phyloP scores from a whole-genome alignment of 2,329 filamentous ascomycete species.

The Sporothrix euskadiensis region DNA sequence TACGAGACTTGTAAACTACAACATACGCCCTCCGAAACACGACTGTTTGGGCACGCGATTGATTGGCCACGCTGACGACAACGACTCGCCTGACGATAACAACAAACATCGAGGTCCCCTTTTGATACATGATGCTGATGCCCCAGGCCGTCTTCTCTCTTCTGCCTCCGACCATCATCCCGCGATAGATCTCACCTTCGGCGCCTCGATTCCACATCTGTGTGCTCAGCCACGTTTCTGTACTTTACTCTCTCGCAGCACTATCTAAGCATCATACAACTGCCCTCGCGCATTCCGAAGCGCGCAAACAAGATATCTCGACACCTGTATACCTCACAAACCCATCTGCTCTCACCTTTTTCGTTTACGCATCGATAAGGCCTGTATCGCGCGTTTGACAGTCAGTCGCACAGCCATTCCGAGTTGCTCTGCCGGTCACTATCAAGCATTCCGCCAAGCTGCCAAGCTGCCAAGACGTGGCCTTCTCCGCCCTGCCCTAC shows the following conservation, averaged over 20 bases:
- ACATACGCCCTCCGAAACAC: neutral
- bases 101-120: neutral
- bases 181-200: constrained; percentile 33
- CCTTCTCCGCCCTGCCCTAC: constrained; percentile 27
- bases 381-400: neutral
- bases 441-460: constrained; percentile 28
- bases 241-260: neutral
- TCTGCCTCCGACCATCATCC: constrained; percentile 35
- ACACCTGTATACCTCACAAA: no score
- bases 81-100: constrained; percentile 14
- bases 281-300: neutral
- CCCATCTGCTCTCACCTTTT: neutral
- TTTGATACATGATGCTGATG: constrained; percentile 36
- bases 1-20: neutral
- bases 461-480: constrained; percentile 29
- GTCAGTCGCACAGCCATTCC: neutral
- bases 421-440: neutral
- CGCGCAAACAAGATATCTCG: neutral
- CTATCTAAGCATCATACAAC: neutral
- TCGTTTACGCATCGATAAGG: neutral
- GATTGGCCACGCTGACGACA: constrained; percentile 7
- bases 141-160: constrained; percentile 33
- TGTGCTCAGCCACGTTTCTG: neutral
- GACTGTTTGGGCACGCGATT: constrained; percentile 20
- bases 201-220: neutral